Evolutionary conservation across 1,284 basidiomycete genomes (phyloP), one percentile per base, ranked within the genome.

Genomic region (Ustilago shanxiensis): DNA sequence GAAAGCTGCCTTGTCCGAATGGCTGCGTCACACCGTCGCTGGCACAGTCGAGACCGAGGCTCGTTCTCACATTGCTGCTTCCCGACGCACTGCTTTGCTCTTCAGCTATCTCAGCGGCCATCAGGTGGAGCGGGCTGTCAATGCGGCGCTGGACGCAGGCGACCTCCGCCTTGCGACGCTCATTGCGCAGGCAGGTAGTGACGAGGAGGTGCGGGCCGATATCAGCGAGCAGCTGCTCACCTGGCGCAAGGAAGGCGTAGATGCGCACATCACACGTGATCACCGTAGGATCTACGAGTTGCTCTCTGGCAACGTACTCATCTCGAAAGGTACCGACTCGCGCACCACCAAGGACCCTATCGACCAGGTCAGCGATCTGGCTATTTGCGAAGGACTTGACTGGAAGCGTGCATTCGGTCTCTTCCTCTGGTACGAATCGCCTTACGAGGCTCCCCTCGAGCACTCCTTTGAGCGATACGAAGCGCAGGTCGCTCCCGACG

Each of bases 391-490:
- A 60, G 92, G 90, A 0, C 87, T 98, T 58, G 95, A 97, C 86
- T 99, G 97, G 97, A 96, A 96, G 86, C 91, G 95, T 16, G 92
- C 92, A 0, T 93, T 99, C 81, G 97, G 95, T 1, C 87, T 98
- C 52, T 92, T 93, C 77, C 87, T 99, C 16, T 99, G 97, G 97
- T 98, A 92, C 86, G 92, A 91, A 1, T 89, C 91, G 57, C 88
- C 90, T 0, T 89, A 93, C 80, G 92, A 95, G 66, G 89, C 91
- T 1, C 88, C 92, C 3, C 90, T 95, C 62, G 88, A 90, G 2
- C 90, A 92, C 53, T 91, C 92, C 0, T 91, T 95, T 70, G 87
- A 89, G 14, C 88, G 89, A 1, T 99, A 94, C 86, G 90, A 91
- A 55, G 41, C 66, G 13, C 83, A 85, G 22, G 72, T 83, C 22